These are phyloP conservation scores for Hortiboletus campestris DNA, from an alignment of 768 basidiomycete species.

Conservation along the genomic window DNA sequence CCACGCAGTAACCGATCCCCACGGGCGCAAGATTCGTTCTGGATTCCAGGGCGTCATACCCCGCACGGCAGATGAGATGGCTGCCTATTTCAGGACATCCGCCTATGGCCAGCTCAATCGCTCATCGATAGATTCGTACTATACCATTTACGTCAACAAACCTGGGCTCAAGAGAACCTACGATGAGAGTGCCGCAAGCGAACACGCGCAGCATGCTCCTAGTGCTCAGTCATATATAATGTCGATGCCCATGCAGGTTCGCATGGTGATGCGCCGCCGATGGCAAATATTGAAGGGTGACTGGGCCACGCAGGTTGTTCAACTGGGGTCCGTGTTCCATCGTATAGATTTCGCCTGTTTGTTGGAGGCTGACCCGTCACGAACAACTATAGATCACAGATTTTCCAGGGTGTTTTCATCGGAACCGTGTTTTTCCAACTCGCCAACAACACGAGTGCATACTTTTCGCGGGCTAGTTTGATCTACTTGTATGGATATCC, in stretches of 20 bases:
- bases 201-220: constrained; percentile 47
- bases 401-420: constrained; percentile 19
- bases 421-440: constrained; percentile 44
- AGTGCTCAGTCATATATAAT: constrained; percentile 44
- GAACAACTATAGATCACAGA: constrained; percentile 33
- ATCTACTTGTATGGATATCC: constrained; percentile 63
- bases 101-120: constrained; percentile 40
- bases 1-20: constrained; percentile 52
- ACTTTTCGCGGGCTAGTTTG: constrained; percentile 66
- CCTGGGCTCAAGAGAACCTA: constrained; percentile 43
- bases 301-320: constrained; percentile 33
- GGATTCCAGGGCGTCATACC: constrained; percentile 44
- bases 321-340: constrained; percentile 32
- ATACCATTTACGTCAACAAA: constrained; percentile 42
- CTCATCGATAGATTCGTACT: constrained; percentile 47
- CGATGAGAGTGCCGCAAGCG: constrained; percentile 45
- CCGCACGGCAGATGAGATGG: constrained; percentile 58
- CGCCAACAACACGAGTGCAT: constrained; percentile 32
- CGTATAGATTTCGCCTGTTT: neutral
- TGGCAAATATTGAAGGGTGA: constrained; percentile 47
- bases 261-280: constrained; percentile 43
- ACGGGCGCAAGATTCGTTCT: constrained; percentile 48
- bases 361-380: neutral
- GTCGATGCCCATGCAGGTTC: constrained; percentile 44
- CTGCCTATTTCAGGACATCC: constrained; percentile 43